Conservation (phyloP, 2,329 filamentous ascomycete species). For the Emmonsiellopsis sp. region DNA sequence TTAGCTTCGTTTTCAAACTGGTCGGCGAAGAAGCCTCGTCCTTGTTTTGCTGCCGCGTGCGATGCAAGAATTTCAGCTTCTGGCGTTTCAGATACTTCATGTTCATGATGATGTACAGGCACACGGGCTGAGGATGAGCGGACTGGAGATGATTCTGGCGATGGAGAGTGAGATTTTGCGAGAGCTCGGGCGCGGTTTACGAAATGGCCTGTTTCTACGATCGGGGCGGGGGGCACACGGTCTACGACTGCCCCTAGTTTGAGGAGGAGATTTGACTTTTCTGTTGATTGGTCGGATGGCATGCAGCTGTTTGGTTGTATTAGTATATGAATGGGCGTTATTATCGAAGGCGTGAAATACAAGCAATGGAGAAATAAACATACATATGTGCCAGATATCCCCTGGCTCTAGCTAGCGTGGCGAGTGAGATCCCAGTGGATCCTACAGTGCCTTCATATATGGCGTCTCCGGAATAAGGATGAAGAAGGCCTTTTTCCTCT, state of each 20-base stretch:
- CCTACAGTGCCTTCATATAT: slow-evolving; percentile 97
- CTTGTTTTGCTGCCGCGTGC: slow-evolving; percentile 39
- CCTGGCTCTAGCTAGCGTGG: slow-evolving; percentile 74
- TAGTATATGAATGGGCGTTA: background rate
- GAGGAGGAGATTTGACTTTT: slow-evolving; percentile 81
- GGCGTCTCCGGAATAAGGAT: slow-evolving; percentile 74
- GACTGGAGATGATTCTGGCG: slow-evolving; percentile 12
- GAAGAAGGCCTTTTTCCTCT: slow-evolving; percentile 65
- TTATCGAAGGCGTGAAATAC: background rate
- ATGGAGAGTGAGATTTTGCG: slow-evolving; percentile 60
- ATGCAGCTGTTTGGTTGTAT: slow-evolving; percentile 53
- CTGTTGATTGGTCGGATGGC: slow-evolving; percentile 79
- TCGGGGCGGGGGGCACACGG: slow-evolving; percentile 80
- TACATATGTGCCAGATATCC: slow-evolving; percentile 88
- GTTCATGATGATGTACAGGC: background rate
- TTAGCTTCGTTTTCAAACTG: slow-evolving; percentile 93
- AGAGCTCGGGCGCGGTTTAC: slow-evolving; percentile 80
- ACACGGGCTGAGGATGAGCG: slow-evolving; percentile 2
- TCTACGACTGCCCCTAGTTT: slow-evolving; percentile 91
- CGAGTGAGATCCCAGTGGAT: slow-evolving; percentile 90
- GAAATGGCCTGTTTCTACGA: slow-evolving; percentile 87
- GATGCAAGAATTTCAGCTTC: slow-evolving; percentile 8
- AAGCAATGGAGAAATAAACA: slow-evolving; percentile 13
- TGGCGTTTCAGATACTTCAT: slow-evolving; percentile 10
- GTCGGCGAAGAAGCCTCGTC: slow-evolving; percentile 84